Conservation (phyloP, 2,329 filamentous ascomycete genomes). For the Sporothrix inflata region DNA sequence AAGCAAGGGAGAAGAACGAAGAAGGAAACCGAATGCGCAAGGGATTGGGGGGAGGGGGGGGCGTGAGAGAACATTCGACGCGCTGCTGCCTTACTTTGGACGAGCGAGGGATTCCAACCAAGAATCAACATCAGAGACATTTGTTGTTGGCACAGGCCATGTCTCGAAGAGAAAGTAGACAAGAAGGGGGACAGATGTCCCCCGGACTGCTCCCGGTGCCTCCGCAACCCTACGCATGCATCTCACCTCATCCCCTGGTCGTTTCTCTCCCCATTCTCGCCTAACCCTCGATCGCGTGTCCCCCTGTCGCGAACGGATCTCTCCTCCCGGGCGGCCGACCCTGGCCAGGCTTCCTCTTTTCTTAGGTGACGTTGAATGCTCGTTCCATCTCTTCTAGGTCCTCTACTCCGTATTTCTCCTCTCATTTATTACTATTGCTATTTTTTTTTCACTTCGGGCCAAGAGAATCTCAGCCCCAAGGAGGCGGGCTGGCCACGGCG, state of each 20-base stretch:
- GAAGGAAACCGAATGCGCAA: no score
- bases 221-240: background rate
- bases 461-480: background rate
- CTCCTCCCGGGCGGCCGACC: constrained; percentile 6
- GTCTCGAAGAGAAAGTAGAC: background rate
- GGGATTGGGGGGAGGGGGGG: no score
- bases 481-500: background rate
- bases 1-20: background rate
- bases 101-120: background rate
- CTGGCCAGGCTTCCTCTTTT: background rate
- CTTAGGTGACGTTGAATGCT: background rate
- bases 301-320: constrained; percentile 14
- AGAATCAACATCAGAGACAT: background rate
- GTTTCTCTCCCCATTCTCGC: constrained; percentile 13
- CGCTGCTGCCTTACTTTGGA: background rate
- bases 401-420: background rate
- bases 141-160: background rate
- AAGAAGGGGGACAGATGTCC: background rate
- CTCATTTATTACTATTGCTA: no score
- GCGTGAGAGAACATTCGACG: background rate
- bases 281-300: background rate
- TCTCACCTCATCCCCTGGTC: background rate
- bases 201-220: constrained; percentile 15
- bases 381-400: background rate
- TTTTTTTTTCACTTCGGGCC: background rate